Percentiles rank a stretch among this genome's conserved stretches.
phyloP scores from a whole-genome alignment of 1,139 yeast species.

The Zygosaccharomyces pseudobailii region DNA sequence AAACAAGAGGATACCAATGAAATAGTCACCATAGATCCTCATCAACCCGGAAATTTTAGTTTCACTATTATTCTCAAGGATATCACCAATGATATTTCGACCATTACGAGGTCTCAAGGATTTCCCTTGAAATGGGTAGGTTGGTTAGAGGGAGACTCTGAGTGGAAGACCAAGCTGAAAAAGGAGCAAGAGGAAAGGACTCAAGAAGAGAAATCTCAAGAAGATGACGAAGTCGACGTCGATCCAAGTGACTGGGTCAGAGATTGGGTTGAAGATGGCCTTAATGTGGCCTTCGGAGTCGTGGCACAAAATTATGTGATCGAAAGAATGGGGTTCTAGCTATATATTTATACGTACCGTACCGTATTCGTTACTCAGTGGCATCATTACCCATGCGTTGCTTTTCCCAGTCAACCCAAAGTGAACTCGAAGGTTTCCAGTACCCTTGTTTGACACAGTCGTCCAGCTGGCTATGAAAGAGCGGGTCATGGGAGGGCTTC shows the following conservation, averaged over 20 bases:
- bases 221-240: slow-evolving; percentile 43
- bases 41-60: slow-evolving; percentile 46
- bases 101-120: slow-evolving; percentile 77
- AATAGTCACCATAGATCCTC: slow-evolving; percentile 37
- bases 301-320: slow-evolving; percentile 88
- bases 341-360: neutral
- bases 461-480: slow-evolving; percentile 22
- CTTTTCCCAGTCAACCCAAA: slow-evolving; percentile 34
- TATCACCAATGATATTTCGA: slow-evolving; percentile 67
- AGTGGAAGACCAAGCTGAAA: slow-evolving; percentile 33
- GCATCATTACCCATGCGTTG: slow-evolving; percentile 21
- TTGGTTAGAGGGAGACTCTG: slow-evolving; percentile 60
- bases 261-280: slow-evolving; percentile 84
- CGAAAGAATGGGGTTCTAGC: slow-evolving; percentile 71
- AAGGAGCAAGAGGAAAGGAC: slow-evolving; percentile 13
- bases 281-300: slow-evolving; percentile 74
- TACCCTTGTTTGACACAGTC: slow-evolving; percentile 17
- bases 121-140: slow-evolving; percentile 86
- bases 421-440: slow-evolving; percentile 23
- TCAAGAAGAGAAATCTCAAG: slow-evolving; percentile 18
- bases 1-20: slow-evolving; percentile 32
- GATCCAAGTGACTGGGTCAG: slow-evolving; percentile 96
- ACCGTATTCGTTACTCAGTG: slow-evolving; percentile 1
- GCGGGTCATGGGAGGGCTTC: slow-evolving; percentile 16
- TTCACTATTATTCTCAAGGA: slow-evolving; percentile 75